Evolutionary conservation across 176 grass and related monocot species (phyloP).

Genomic region (Musa beccarii): DNA sequence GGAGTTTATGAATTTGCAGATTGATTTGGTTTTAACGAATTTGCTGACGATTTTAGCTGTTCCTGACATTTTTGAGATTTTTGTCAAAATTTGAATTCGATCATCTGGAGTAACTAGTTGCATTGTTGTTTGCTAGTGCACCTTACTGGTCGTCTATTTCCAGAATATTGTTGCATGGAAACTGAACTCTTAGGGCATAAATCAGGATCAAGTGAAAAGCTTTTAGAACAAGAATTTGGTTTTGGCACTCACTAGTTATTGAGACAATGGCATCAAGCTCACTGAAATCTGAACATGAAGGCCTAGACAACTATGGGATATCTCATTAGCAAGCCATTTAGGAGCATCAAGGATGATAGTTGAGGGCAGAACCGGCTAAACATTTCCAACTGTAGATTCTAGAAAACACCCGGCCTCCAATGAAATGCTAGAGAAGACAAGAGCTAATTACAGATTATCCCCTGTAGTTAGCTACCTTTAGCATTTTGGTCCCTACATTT

Average conservation of each 20-base stretch:
- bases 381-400: conserved; percentile 23
- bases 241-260: neutral
- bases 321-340: too few species aligned
- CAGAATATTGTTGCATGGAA: neutral
- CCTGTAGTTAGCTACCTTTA: too few species aligned
- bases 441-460: too few species aligned
- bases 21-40: too few species aligned
- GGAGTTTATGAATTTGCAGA: too few species aligned
- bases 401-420: neutral
- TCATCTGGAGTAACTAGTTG: neutral
- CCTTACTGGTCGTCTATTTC: neutral
- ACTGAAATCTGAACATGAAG: neutral
- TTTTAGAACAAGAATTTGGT: neutral
- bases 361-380: conserved; percentile 1
- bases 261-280: neutral
- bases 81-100: neutral
- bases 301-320: too few species aligned
- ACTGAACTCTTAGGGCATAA: neutral
- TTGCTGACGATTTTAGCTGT: too few species aligned
- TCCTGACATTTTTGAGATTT: too few species aligned
- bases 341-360: neutral
- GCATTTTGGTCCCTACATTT: too few species aligned
- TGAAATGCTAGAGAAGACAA: conserved; percentile 33
- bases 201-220: neutral
- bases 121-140: neutral